A percentile compares a stretch with the other conserved stretches of the same genome.
Conservation (phyloP, 2,329 filamentous ascomycete genomes). For the Botrytis pseudocinerea region DNA sequence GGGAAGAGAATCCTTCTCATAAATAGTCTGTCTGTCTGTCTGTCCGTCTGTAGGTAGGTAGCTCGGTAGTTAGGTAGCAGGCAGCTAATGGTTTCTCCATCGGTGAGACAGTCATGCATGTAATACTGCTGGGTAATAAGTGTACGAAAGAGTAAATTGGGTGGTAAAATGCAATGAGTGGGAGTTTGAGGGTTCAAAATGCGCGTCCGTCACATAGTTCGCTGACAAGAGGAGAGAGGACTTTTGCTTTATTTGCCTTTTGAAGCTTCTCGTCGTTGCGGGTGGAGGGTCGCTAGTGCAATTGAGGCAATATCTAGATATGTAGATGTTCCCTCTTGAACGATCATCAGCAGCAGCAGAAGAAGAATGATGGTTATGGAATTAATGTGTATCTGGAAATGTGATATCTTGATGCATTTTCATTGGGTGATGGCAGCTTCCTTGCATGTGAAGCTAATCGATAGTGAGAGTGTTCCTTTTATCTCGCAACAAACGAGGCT, state of each 20-base stretch:
- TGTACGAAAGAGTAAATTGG: not conserved
- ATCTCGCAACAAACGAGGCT: not conserved
- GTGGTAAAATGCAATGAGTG: not conserved
- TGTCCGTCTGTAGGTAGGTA: not conserved
- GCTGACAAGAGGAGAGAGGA: not conserved
- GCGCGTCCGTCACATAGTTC: not conserved
- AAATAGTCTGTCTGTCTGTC: not conserved
- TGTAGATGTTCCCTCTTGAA: not conserved
- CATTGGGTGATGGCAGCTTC: not conserved
- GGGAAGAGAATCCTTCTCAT: not conserved
- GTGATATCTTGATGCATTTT: not conserved
- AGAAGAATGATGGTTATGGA: not conserved
- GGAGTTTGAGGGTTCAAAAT: not conserved
- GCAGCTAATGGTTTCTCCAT: not conserved
- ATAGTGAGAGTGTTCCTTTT: not conserved
- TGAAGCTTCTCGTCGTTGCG: not conserved
- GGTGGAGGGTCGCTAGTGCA: not conserved
- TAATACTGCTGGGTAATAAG: not conserved
- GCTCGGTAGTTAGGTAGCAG: not conserved
- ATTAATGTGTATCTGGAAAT: not conserved
- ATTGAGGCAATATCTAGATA: not conserved
- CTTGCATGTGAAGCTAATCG: not conserved
- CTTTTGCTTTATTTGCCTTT: not conserved
- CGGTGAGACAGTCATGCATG: conserved; percentile 1
- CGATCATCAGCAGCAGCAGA: too few relatives aligned